phyloP scores from a whole-genome alignment of 2,329 filamentous ascomycete genomes.

The Camillea tinctor region DNA sequence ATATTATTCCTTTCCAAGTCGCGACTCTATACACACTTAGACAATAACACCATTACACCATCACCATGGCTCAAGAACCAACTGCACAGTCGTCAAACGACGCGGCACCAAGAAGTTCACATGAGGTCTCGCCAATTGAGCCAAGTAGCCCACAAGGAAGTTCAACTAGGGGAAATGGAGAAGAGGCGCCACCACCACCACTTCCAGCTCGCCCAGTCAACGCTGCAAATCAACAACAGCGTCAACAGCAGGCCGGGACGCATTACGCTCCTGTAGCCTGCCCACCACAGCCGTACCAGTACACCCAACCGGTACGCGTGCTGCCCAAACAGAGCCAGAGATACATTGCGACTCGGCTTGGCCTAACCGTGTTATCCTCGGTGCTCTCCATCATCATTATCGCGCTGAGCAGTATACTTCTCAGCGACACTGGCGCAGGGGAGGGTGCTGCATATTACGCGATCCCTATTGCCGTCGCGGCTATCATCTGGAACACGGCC shows the following conservation, averaged over 20 bases:
- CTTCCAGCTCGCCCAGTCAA: constrained; percentile 12
- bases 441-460: constrained; percentile 13
- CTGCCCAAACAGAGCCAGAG: constrained; percentile 22
- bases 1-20: no score
- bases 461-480: constrained; percentile 22
- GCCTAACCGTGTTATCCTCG: constrained; percentile 22
- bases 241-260: constrained; percentile 14
- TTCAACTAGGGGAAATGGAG: constrained; percentile 6
- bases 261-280: constrained; percentile 20
- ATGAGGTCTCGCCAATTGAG: constrained; percentile 15
- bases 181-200: constrained; percentile 8
- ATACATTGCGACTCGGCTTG: constrained; percentile 25
- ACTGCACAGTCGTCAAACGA: constrained; percentile 7
- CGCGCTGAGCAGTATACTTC: constrained; percentile 22
- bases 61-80: constrained; percentile 15
- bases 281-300: constrained; percentile 18
- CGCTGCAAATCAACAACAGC: constrained; percentile 12
- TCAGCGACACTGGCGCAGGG: constrained; percentile 7
- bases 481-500: constrained; percentile 29
- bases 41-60: no score
- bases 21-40: background rate
- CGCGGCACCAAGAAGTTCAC: constrained; percentile 2
- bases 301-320: constrained; percentile 22
- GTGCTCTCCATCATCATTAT: constrained; percentile 25
- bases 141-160: constrained; percentile 1